phyloP scores from a whole-genome alignment of 345 rosid species.

The Physaria fendleri region DNA sequence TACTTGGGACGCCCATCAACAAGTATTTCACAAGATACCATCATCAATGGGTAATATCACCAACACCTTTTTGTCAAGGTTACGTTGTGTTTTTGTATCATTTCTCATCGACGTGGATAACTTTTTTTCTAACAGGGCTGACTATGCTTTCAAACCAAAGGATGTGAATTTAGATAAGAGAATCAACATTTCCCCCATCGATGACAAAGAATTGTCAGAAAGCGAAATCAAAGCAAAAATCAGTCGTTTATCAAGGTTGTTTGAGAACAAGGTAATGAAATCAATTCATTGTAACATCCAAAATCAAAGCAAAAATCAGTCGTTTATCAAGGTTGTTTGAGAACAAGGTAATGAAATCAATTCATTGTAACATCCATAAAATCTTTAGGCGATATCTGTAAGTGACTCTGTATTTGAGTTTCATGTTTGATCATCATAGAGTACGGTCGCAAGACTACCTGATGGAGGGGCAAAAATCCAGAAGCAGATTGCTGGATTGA shows the following conservation, averaged over 20 bases:
- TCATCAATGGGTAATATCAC: constrained; percentile 54
- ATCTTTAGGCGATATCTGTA: background rate
- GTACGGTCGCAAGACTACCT: constrained; percentile 55
- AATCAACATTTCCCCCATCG: constrained; percentile 42
- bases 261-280: constrained; percentile 58
- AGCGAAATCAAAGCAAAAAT: constrained; percentile 65
- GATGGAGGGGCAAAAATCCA: constrained; percentile 70
- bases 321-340: constrained; percentile 44
- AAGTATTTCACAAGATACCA: constrained; percentile 34
- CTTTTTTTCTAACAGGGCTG: constrained; percentile 45
- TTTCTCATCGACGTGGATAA: constrained; percentile 1
- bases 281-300: background rate
- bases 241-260: constrained; percentile 43
- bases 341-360: constrained; percentile 51
- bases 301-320: constrained; percentile 56
- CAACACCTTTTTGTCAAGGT: background rate
- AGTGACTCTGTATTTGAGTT: constrained; percentile 1
- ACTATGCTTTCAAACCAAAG: constrained; percentile 79
- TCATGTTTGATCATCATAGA: constrained; percentile 35
- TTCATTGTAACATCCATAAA: background rate
- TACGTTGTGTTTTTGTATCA: background rate
- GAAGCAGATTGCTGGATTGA: constrained; percentile 60
- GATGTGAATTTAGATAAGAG: constrained; percentile 49
- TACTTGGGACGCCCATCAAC: constrained; percentile 39
- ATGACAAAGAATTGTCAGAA: constrained; percentile 48